A percentile compares a stretch with the other conserved stretches of the same genome.
Conservation (phyloP, 805 yeast species). For the Kazachstania psychrophila region DNA sequence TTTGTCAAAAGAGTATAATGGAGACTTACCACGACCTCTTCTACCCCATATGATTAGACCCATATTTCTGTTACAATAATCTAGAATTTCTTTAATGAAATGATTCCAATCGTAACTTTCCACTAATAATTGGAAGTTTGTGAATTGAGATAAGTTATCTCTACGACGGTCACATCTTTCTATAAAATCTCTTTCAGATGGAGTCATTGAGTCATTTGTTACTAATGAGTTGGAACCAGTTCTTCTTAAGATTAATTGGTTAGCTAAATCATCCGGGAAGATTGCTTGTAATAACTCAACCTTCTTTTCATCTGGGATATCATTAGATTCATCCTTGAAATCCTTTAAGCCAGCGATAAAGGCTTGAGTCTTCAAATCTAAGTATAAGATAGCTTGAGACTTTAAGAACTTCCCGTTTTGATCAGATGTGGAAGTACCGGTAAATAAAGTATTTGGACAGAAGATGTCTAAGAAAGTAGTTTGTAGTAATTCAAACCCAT, state of each 20-base stretch:
- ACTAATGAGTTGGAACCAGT: conserved; percentile 7
- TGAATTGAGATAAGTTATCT: conserved; percentile 43
- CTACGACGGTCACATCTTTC: conserved; percentile 64
- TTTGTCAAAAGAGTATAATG: conserved; percentile 17
- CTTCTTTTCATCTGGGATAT: conserved; percentile 8
- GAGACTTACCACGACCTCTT: conserved; percentile 31
- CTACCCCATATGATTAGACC: conserved; percentile 67
- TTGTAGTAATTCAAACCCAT: conserved; percentile 80
- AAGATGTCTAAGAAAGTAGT: conserved; percentile 79
- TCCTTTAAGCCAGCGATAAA: conserved; percentile 75
- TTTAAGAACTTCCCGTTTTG: conserved; percentile 52
- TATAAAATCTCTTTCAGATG: conserved; percentile 73
- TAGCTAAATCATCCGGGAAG: conserved; percentile 57
- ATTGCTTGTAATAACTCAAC: conserved; percentile 62
- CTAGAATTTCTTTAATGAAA: conserved; percentile 70
- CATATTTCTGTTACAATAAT: conserved; percentile 66
- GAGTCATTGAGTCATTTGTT: conserved; percentile 38
- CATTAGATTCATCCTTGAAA: conserved; percentile 7
- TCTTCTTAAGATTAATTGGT: conserved; percentile 26
- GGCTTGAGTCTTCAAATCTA: conserved; percentile 92
- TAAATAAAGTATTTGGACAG: conserved; percentile 50
- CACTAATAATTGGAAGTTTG: conserved; percentile 44
- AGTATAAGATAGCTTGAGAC: conserved; percentile 66
- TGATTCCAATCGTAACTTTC: conserved; percentile 79
- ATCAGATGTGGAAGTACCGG: conserved; percentile 14